These are phyloP conservation scores for Alisma plantagoaquatica DNA, from an alignment of 106 monocot genomes.

Conservation along the genomic window DNA sequence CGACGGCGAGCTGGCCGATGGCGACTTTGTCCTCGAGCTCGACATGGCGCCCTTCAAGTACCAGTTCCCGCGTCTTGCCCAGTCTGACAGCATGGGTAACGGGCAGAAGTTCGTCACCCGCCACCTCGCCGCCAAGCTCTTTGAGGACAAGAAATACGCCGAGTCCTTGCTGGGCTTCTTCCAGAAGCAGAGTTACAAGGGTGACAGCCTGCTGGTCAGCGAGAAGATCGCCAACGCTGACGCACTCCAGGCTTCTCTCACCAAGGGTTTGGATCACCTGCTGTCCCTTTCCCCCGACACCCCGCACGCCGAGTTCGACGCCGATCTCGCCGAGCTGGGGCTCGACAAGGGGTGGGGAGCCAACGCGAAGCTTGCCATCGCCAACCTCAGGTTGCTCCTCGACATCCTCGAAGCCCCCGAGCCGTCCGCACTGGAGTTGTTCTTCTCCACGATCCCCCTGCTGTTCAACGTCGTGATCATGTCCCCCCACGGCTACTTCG, in stretches of 20 bases:
- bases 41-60: slow-evolving; percentile 84
- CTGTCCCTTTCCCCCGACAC: slow-evolving; percentile 42
- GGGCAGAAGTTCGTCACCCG: slow-evolving; percentile 73
- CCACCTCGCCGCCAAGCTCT: slow-evolving; percentile 69
- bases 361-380: slow-evolving; percentile 29
- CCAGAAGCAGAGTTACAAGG: slow-evolving; percentile 50
- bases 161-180: slow-evolving; percentile 52
- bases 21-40: slow-evolving; percentile 53
- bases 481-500: slow-evolving; percentile 88
- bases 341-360: slow-evolving; percentile 89
- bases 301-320: slow-evolving; percentile 47
- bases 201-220: slow-evolving; percentile 74
- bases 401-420: slow-evolving; percentile 89
- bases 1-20: slow-evolving; percentile 28
- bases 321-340: slow-evolving; percentile 48
- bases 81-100: slow-evolving; percentile 65
- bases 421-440: slow-evolving; percentile 61
- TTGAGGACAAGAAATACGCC: slow-evolving; percentile 64
- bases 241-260: slow-evolving; percentile 47
- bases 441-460: slow-evolving; percentile 67
- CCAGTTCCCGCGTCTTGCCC: slow-evolving; percentile 49
- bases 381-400: slow-evolving; percentile 48
- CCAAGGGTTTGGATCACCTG: slow-evolving; percentile 57
- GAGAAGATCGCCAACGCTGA: slow-evolving; percentile 51
- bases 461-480: slow-evolving; percentile 87